A percentile compares a stretch with the other conserved stretches of the same genome.
Evolutionary conservation across 805 yeast species (phyloP).

Genomic region (Metschnikowia peoriensis): DNA sequence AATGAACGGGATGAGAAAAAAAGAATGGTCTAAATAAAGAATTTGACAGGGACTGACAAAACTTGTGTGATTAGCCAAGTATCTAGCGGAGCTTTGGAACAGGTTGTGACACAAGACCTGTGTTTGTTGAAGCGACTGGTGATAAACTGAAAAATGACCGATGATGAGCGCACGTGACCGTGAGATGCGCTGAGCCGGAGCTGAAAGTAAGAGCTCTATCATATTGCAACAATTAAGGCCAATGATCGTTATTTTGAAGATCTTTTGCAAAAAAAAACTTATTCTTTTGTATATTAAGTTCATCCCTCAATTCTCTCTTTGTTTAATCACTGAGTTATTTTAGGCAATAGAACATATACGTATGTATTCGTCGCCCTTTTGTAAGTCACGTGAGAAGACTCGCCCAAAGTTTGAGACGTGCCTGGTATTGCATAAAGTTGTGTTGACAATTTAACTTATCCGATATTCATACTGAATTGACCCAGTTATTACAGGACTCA

Average conservation of each 20-base stretch:
- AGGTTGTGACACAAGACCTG: background rate
- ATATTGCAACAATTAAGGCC: too few relatives aligned
- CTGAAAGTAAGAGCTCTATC: too few relatives aligned
- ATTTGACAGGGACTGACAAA: background rate
- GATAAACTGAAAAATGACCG: background rate
- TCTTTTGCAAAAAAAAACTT: too few relatives aligned
- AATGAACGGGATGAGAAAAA: background rate
- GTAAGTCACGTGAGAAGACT: background rate
- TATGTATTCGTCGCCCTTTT: background rate
- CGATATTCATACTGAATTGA: background rate
- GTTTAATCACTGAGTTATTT: too few relatives aligned
- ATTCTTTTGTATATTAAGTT: too few relatives aligned
- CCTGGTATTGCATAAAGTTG: background rate
- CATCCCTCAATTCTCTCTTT: too few relatives aligned
- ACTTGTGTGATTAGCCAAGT: too few relatives aligned
- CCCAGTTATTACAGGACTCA: background rate
- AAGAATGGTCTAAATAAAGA: background rate
- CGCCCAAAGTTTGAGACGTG: background rate
- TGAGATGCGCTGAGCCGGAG: background rate
- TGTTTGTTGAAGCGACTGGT: background rate
- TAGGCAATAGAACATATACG: too few relatives aligned
- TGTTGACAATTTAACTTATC: background rate
- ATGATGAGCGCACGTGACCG: conserved; percentile 10
- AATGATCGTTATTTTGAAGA: too few relatives aligned
- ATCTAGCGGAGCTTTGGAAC: background rate